Conservation (phyloP, 1,284 basidiomycete species). For the Cryptococcus sp. region DNA sequence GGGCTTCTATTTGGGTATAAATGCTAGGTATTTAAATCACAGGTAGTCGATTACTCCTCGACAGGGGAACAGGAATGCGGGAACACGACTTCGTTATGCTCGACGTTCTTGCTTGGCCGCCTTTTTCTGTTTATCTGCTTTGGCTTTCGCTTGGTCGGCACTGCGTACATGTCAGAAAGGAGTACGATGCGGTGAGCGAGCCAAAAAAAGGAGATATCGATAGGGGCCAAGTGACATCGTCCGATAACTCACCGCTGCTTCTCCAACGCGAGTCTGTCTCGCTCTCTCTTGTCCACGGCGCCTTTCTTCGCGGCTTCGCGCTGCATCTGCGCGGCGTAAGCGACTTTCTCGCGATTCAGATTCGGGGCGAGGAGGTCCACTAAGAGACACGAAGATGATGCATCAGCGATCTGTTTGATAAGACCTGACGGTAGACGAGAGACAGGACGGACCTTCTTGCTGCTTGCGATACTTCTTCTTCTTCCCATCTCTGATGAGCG, state of each 20-base stretch:
- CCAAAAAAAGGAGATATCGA: neutral
- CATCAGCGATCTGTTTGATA: neutral
- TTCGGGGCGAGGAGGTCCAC: slow-evolving; percentile 51
- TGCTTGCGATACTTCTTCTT: slow-evolving; percentile 50
- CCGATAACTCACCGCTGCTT: slow-evolving; percentile 46
- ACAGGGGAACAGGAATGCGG: no score
- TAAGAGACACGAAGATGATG: slow-evolving; percentile 10
- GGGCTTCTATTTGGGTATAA: neutral
- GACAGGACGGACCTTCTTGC: slow-evolving; percentile 36
- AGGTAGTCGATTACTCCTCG: neutral
- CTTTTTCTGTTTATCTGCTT: slow-evolving; percentile 53
- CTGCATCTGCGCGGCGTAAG: slow-evolving; percentile 39
- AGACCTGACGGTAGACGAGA: neutral
- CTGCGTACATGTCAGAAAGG: no score
- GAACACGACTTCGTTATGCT: slow-evolving; percentile 18
- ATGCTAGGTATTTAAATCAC: neutral
- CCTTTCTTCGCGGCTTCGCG: slow-evolving; percentile 43
- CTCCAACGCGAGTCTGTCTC: slow-evolving; percentile 50
- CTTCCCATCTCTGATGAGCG: slow-evolving; percentile 44
- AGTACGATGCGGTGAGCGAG: neutral
- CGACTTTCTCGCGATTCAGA: slow-evolving; percentile 50
- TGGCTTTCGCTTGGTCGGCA: slow-evolving; percentile 50
- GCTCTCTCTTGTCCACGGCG: slow-evolving; percentile 38
- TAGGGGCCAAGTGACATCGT: neutral
- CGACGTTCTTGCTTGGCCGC: slow-evolving; percentile 50